Conservation (phyloP, 805 yeast species). For the Saturnispora gosingensis region DNA sequence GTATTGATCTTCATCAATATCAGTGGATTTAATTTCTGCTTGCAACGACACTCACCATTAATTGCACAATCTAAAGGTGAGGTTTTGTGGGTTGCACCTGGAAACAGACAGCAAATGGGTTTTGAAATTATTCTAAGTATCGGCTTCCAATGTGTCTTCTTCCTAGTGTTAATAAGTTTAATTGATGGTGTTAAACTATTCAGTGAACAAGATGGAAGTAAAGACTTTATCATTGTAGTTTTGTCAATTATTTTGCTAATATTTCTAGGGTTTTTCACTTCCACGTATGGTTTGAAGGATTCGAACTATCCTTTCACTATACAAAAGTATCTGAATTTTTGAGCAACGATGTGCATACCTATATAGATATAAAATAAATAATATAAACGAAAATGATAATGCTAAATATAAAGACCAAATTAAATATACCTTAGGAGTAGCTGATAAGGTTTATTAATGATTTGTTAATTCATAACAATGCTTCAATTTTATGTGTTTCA, state of each 20-base stretch:
- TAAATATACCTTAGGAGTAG: background rate
- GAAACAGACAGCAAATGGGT: slow-evolving; percentile 61
- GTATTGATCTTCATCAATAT: slow-evolving; percentile 34
- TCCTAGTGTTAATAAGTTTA: slow-evolving; percentile 32
- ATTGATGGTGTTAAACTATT: slow-evolving; percentile 18
- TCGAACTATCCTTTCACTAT: slow-evolving; percentile 37
- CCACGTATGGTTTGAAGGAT: slow-evolving; percentile 38
- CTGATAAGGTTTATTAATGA: background rate
- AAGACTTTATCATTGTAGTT: background rate
- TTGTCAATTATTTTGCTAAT: slow-evolving; percentile 2
- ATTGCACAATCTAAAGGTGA: slow-evolving; percentile 41
- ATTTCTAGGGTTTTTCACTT: slow-evolving; percentile 17
- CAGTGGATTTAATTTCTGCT: slow-evolving; percentile 58
- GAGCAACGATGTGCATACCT: background rate
- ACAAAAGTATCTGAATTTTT: background rate
- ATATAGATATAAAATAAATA: background rate
- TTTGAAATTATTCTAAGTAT: slow-evolving; percentile 50
- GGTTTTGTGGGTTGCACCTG: slow-evolving; percentile 49
- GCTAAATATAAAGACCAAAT: background rate
- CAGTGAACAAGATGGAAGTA: background rate
- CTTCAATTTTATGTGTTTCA: background rate
- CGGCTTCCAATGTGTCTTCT: slow-evolving; percentile 40
- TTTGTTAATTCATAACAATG: background rate
- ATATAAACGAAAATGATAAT: background rate
- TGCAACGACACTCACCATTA: slow-evolving; percentile 54